Evolutionary conservation across 306 rosid species (phyloP), one percentile per base, ranked within the genome.

Genomic region (Adenanthera pavonina): DNA sequence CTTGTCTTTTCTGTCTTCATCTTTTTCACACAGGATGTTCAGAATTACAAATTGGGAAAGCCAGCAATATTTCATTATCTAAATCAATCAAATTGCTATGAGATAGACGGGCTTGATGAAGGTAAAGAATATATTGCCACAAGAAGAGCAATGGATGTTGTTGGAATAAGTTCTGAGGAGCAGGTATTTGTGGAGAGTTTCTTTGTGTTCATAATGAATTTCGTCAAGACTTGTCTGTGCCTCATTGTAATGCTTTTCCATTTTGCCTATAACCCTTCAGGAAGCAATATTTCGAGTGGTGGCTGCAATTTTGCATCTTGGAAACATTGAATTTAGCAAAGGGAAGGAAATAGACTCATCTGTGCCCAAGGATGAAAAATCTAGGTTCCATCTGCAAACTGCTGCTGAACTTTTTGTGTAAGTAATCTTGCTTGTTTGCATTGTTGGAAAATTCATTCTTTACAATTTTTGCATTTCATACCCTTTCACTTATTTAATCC

Each of bases 201-300:
- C 72, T 80, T 71, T 70, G 77, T 49, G 57, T 82, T 82, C 59
- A 80, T 67, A 56, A 51, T 34, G 56, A 60, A 43, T 52, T 44
- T 76, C 81, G 78, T 59, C 41, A 78, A 41, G 36, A 71, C 62
- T 85, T 59, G 79, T 73, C 68, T 75, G 57, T 74, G 71, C 79
- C 81, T 81, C 79, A 78, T 54, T 70, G 34, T 48, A 49, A 57
- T 52, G n/a, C 60, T 51, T 80, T 43, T 19, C 12, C 49, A 67
- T 36, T 76, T 46, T 65, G 73, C 52, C 71, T 81, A 69, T 61
- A 76, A 36, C 44, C 34, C 74, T 78, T 56, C 83, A 96, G 99
- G 99, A 96, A 74, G 98, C 91, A 51, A 96, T 96, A 89, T 96
- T 96, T 88, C 97, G 92, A 84, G 99, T 96, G 76, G 97, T 94